Conservation (phyloP, 257 asterid genomes). For the Petunia axillaris region DNA sequence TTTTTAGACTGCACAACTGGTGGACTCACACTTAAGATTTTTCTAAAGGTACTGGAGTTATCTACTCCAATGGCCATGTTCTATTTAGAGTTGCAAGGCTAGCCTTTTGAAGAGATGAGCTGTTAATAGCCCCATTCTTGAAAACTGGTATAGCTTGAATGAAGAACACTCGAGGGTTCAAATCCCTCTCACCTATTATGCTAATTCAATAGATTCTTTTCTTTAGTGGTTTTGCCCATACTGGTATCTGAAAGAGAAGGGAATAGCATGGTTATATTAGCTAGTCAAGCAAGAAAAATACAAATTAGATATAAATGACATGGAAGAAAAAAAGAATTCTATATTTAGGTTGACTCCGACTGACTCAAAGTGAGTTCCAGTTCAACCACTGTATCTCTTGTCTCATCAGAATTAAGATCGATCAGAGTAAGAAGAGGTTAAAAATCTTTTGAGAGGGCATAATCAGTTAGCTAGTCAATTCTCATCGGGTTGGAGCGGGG, state of each 20-base stretch:
- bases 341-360: constrained; percentile 16
- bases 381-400: not conserved
- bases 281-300: constrained; percentile 19
- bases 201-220: not conserved
- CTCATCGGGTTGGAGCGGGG: no score
- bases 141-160: constrained; percentile 9
- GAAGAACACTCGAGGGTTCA: constrained; percentile 9
- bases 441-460: not conserved
- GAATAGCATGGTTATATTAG: not conserved
- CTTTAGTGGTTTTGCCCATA: not conserved
- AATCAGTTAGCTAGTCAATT: not conserved
- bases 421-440: not conserved
- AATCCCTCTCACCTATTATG: not conserved
- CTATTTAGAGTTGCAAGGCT: constrained; percentile 7
- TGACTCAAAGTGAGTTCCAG: not conserved
- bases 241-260: not conserved
- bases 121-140: not conserved
- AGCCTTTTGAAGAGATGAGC: not conserved
- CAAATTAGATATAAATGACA: constrained; percentile 3
- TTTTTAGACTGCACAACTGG: not conserved
- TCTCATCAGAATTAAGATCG: not conserved
- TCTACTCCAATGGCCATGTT: constrained; percentile 15
- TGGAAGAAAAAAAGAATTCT: not conserved
- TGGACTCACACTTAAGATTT: not conserved
- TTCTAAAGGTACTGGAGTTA: constrained; percentile 1